These are phyloP conservation scores for Botrytis squamosa DNA, from an alignment of 2,329 filamentous ascomycete species.

Conservation along the genomic window DNA sequence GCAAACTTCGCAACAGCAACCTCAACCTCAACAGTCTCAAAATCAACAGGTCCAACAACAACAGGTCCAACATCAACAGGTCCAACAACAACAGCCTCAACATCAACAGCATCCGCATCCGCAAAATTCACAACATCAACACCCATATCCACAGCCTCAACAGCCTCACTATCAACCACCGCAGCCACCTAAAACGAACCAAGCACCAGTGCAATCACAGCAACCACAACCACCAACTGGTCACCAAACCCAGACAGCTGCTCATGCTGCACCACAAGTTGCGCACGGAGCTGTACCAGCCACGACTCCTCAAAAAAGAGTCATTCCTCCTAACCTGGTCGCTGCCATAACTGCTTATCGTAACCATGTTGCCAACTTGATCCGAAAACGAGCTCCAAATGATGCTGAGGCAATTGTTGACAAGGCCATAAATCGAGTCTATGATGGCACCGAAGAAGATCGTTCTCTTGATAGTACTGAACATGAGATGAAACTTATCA, in stretches of 20 bases:
- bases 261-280: not conserved
- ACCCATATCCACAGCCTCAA: conserved; percentile 13
- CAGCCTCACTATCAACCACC: conserved; percentile 23
- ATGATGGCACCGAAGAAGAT: conserved; percentile 30
- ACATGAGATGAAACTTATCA: conserved; percentile 34
- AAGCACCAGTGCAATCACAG: not conserved
- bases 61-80: conserved; percentile 6
- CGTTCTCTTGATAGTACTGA: conserved; percentile 29
- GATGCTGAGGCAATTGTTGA: conserved; percentile 36
- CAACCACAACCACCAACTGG: conserved; percentile 4
- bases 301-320: not conserved
- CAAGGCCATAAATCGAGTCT: conserved; percentile 36
- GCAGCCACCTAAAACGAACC: conserved; percentile 16
- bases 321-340: not conserved
- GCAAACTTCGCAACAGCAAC: not conserved
- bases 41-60: conserved; percentile 15
- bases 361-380: conserved; percentile 25
- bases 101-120: not conserved
- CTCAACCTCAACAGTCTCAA: conserved; percentile 12
- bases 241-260: conserved; percentile 8
- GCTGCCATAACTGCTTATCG: conserved; percentile 34
- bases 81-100: conserved; percentile 18
- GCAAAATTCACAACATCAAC: conserved; percentile 18
- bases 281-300: not conserved
- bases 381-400: conserved; percentile 25